Base-by-base conservation (phyloP, 2,329 filamentous ascomycete genomes). In the Epichloe coenophiala region DNA sequence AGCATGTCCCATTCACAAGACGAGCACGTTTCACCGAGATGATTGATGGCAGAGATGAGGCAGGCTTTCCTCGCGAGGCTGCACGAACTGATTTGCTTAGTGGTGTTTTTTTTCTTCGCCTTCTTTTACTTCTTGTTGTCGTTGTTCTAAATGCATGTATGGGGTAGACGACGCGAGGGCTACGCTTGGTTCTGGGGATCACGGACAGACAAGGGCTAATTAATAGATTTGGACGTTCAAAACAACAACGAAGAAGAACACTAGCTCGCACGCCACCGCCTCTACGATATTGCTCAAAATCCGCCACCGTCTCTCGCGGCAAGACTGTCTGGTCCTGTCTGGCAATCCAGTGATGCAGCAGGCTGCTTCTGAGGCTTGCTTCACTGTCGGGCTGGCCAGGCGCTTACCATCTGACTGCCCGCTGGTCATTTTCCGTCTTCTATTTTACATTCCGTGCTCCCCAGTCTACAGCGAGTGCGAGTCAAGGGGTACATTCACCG, bases 111-210 rank as follows among this genome's bases (percentile, higher is more conserved):
- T 19, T 19, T 19, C 52, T 43, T 13, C 12, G n/a, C 3, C n/a
- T 17, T 5, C n/a, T 17, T 19, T 8, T 17, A n/a, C n/a, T n/a
- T n/a, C n/a, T 27, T 9, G 9, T 31, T 8, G 31, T 31, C 31
- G 17, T 42, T 27, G 40, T 42, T 54, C 50, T 52, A 53, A 50
- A 45, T 49, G 51, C 45, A 53, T 53, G 52, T 56, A 56, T 53
- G 52, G 54, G 45, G 50, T 56, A 57, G 53, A 53, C 31, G 31
- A 31, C 31, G 31, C 45, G 50, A 51, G 46, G 52, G 50, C 54
- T 41, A 47, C 19, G n/a, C 19, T 49, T 36, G 39, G 48, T 31
- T 31, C 8, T 39, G 41, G 54, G 51, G 36, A 52, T 50, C 49
- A 44, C 19, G 47, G 42, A 40, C 48, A 31, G 31, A 31, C 15